These are phyloP conservation scores for Alternaria ethzedia DNA, from an alignment of 2,329 filamentous ascomycete species.

Conservation along the genomic window DNA sequence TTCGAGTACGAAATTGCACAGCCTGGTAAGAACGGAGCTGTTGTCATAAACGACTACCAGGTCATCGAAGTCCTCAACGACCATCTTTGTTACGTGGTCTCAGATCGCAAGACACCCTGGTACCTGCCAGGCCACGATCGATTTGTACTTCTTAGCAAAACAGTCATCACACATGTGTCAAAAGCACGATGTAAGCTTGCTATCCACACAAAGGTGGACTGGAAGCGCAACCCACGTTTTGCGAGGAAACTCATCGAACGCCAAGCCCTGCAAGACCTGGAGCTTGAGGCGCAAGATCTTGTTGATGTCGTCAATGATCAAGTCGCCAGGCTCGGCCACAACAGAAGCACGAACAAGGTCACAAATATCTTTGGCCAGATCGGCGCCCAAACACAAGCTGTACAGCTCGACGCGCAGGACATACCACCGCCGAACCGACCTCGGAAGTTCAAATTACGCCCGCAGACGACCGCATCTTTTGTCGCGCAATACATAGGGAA, in stretches of 20 bases:
- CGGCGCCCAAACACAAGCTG: slow-evolving; percentile 70
- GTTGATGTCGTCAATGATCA: slow-evolving; percentile 79
- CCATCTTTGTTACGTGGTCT: slow-evolving; percentile 70
- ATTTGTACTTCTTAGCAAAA: slow-evolving; percentile 85
- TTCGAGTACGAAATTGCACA: slow-evolving; percentile 80
- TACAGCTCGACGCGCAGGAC: slow-evolving; percentile 51
- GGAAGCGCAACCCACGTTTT: slow-evolving; percentile 66
- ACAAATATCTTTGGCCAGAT: slow-evolving; percentile 80
- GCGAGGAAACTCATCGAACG: slow-evolving; percentile 60
- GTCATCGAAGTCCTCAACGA: slow-evolving; percentile 72
- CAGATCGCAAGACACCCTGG: slow-evolving; percentile 72
- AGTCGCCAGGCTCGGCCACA: slow-evolving; percentile 74
- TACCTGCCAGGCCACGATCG: slow-evolving; percentile 81
- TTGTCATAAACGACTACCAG: slow-evolving; percentile 79
- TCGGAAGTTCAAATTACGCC: slow-evolving; percentile 53
- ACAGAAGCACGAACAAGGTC: slow-evolving; percentile 77
- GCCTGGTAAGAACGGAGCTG: slow-evolving; percentile 32
- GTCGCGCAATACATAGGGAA: slow-evolving; percentile 75
- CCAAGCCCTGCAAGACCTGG: slow-evolving; percentile 76
- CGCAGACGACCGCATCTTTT: slow-evolving; percentile 70
- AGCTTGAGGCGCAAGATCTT: slow-evolving; percentile 74
- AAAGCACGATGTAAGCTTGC: slow-evolving; percentile 93
- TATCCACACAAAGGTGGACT: slow-evolving; percentile 86
- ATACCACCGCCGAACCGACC: slow-evolving; percentile 46
- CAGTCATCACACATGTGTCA: slow-evolving; percentile 90